Evolutionary conservation across 2,329 filamentous ascomycete species (phyloP).

Genomic region (Xylaria sp.): DNA sequence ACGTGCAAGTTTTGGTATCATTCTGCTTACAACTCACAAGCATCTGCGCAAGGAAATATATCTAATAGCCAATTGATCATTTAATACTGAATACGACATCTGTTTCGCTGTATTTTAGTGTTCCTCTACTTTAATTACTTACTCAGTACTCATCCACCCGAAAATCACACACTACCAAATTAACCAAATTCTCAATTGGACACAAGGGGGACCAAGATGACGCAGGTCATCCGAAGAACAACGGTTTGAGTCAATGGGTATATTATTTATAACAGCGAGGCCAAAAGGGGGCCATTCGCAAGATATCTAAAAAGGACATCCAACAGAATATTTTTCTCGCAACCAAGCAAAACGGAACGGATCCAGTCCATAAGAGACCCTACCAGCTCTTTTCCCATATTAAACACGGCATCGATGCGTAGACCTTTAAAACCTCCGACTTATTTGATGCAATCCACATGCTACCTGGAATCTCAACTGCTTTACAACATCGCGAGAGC

Average conservation of each 20-base stretch:
- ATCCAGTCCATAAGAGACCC: no score
- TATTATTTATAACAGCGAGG: constrained; percentile 33
- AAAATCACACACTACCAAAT: not conserved
- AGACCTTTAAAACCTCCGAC: not conserved
- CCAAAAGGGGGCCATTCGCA: constrained; percentile 28
- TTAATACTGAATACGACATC: not conserved
- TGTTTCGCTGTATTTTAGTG: no score
- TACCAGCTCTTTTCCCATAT: not conserved
- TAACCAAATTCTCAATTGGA: not conserved
- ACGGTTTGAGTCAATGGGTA: constrained; percentile 32
- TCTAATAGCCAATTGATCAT: not conserved
- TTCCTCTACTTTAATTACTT: not conserved
- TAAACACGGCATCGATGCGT: not conserved
- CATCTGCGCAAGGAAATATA: not conserved
- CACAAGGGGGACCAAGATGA: not conserved
- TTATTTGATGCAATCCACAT: not conserved
- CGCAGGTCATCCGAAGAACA: not conserved
- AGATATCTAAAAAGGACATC: constrained; percentile 11
- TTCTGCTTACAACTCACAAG: not conserved
- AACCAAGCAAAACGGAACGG: constrained; percentile 16
- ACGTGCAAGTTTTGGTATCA: not conserved
- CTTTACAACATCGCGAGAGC: constrained; percentile 48
- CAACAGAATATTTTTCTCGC: constrained; percentile 27
- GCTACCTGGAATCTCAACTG: not conserved
- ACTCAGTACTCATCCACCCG: no score